These are phyloP conservation scores for Parietaria judaica DNA, from an alignment of 306 rosid species.

Conservation along the genomic window DNA sequence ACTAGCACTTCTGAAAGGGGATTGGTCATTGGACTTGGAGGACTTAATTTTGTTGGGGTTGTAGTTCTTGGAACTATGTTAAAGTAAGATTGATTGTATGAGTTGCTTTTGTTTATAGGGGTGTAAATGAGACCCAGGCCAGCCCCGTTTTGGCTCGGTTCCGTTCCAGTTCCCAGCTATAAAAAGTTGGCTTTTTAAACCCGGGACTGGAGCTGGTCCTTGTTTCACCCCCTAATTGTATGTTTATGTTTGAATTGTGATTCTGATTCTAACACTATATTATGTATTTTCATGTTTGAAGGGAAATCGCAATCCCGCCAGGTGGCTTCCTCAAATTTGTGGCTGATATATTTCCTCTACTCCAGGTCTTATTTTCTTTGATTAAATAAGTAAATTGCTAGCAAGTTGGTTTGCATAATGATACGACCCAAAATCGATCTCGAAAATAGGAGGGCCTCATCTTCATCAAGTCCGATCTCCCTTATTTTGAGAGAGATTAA, in stretches of 20 bases:
- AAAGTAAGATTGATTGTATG: slow-evolving; percentile 47
- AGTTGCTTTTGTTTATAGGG: slow-evolving; percentile 3
- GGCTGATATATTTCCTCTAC: slow-evolving; percentile 77
- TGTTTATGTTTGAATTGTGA: too few relatives aligned
- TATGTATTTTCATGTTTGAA: slow-evolving; percentile 28
- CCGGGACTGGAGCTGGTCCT: too few relatives aligned
- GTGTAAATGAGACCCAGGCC: neutral
- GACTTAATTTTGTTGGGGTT: slow-evolving; percentile 91
- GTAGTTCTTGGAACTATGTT: slow-evolving; percentile 88
- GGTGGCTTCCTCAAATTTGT: slow-evolving; percentile 77
- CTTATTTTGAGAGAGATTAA: too few relatives aligned
- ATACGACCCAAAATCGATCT: too few relatives aligned
- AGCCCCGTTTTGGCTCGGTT: too few relatives aligned
- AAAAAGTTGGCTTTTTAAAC: too few relatives aligned
- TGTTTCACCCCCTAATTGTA: too few relatives aligned
- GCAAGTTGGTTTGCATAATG: neutral
- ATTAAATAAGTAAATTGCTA: slow-evolving; percentile 9
- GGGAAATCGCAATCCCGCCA: slow-evolving; percentile 61
- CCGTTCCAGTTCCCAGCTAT: too few relatives aligned
- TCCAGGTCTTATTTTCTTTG: slow-evolving; percentile 50
- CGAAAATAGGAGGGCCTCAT: too few relatives aligned
- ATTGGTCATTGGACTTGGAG: slow-evolving; percentile 83
- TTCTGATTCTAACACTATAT: slow-evolving; percentile 18
- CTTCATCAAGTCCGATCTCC: too few relatives aligned
- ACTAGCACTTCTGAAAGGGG: slow-evolving; percentile 65